phyloP scores from a whole-genome alignment of 331 rosid species.

The Pyrus hybrid region DNA sequence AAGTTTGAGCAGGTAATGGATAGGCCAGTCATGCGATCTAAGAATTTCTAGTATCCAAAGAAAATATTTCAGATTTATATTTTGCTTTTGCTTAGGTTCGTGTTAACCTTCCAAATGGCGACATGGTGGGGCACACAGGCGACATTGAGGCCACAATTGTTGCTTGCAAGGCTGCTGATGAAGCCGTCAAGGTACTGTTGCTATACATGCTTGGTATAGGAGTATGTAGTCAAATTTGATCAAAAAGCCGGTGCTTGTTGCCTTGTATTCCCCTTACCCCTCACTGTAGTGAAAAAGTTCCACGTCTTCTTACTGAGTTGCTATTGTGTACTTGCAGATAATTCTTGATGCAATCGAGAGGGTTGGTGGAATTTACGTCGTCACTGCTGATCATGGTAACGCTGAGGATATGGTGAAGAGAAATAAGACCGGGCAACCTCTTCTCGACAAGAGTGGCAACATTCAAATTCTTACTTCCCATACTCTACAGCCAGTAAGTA shows the following conservation, averaged over 20 bases:
- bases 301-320: not conserved
- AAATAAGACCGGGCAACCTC: conserved; percentile 74
- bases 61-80: not conserved
- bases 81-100: conserved; percentile 49
- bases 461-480: conserved; percentile 93
- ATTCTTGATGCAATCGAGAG: conserved; percentile 83
- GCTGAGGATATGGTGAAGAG: conserved; percentile 99
- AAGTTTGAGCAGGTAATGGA: conserved; percentile 70
- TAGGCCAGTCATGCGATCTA: not conserved
- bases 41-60: not conserved
- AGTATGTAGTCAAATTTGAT: not conserved
- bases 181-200: conserved; percentile 69
- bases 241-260: not conserved
- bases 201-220: not conserved
- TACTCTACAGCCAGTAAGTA: conserved; percentile 89
- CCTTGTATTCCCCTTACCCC: not conserved
- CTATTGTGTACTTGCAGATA: conserved; percentile 40
- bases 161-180: conserved; percentile 97
- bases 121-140: conserved; percentile 95
- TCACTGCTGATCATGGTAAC: conserved; percentile 97
- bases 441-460: conserved; percentile 70
- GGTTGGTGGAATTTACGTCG: conserved; percentile 94
- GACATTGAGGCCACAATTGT: conserved; percentile 85
- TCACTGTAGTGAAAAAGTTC: not conserved
- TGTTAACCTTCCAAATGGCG: conserved; percentile 87